phyloP scores from a whole-genome alignment of 75 land plant species.

The Cryptomeria japonica region DNA sequence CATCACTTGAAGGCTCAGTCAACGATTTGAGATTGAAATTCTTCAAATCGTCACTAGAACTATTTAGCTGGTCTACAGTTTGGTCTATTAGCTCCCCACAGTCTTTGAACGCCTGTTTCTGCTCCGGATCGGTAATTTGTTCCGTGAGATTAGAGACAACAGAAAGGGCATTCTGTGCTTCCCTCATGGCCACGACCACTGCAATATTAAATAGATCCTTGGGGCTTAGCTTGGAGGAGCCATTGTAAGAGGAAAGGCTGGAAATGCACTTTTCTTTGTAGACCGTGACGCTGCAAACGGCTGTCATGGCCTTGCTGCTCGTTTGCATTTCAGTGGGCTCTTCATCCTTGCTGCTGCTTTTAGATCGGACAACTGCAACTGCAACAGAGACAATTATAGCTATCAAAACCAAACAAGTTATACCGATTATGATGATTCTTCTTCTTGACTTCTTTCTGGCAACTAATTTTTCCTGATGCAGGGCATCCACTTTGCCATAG shows the following conservation, averaged over 20 bases:
- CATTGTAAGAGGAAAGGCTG: conserved; percentile 29
- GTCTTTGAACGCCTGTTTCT: conserved; percentile 35
- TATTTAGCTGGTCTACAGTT: conserved; percentile 36
- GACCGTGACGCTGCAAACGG: conserved; percentile 37
- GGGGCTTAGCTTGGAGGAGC: conserved; percentile 25
- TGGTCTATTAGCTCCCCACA: conserved; percentile 46
- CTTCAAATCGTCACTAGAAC: neutral
- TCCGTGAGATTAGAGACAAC: neutral
- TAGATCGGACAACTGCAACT: neutral
- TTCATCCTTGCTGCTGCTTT: neutral
- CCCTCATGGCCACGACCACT: conserved; percentile 24
- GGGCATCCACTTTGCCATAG: neutral
- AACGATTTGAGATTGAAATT: neutral
- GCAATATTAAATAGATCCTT: conserved; percentile 28
- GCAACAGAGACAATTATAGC: conserved; percentile 26
- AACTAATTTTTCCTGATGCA: neutral
- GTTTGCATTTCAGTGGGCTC: neutral
- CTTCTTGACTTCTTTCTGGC: neutral
- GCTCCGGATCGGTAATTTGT: conserved; percentile 19
- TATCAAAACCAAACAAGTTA: conserved; percentile 26
- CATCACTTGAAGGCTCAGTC: conserved; percentile 19
- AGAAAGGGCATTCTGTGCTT: conserved; percentile 8
- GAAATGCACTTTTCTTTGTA: conserved; percentile 51
- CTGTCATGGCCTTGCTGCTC: conserved; percentile 30
- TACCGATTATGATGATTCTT: conserved; percentile 21